Evolutionary conservation across 225 moss, liverwort and hornwort genomes (phyloP), one percentile per base, ranked within the genome.

Genomic region (Anthoceros angustus): DNA sequence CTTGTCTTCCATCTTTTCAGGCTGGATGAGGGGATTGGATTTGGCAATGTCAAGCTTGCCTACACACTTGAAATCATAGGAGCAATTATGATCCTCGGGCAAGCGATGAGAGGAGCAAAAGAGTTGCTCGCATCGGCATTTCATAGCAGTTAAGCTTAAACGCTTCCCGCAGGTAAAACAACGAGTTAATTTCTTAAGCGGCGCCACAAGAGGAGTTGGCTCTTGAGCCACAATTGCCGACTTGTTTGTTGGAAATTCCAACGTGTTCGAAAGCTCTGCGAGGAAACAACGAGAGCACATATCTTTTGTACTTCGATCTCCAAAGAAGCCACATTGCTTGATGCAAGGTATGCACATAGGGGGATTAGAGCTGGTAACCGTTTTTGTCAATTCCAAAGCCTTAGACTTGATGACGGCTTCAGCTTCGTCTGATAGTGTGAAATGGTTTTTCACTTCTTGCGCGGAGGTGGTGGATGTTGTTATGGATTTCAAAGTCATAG

Each of bases 11-110:
- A 64, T 71, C 0, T n/a, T 65, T 39, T 50, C 32, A 32, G 32
- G 49, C 49, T 71, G 38, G 39, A 71, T 40, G 12, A 65, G 25
- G 42, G 71, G 71, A 64, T 71, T 71, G 10, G 71, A 64, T 46
- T 66, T 16, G 0, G 65, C 65, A 39, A 71, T 71, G 24, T 32
- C 71, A 49, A 50, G 64, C 2, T 64, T 64, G 2, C 65, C 71
- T 9, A 50, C 64, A 0, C 48, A n/a, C 50, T 71, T 71, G 65
- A 64, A 71, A 65, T 71, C 71, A 50, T 48, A 71, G 16, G 65
- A 39, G 40, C 71, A 71, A 71, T 25, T 64, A 6, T 71, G 71
- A 7, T 65, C 25, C 16, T 71, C 65, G 8, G 71, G 25, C 38
- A 64, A 50, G 9, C 71, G 65, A 60, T 65, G 64, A 3, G 10